Evolutionary conservation across 768 basidiomycete species (phyloP).

Genomic region (Sporobolomyces pararoseus): DNA sequence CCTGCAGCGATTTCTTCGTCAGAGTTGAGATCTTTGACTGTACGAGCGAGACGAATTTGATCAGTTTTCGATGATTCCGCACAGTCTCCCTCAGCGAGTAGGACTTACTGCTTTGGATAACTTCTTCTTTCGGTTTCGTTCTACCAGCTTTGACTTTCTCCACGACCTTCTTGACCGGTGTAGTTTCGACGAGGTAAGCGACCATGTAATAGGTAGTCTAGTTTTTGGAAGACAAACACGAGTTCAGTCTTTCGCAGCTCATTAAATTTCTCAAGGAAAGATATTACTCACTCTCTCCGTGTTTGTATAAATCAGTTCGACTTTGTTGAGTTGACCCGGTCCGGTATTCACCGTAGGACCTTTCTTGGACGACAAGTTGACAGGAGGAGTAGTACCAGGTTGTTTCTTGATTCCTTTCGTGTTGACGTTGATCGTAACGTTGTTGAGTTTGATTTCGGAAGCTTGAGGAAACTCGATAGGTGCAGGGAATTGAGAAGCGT

Average conservation of each 20-base stretch:
- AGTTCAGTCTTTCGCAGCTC: neutral
- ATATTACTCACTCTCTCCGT: constrained; percentile 48
- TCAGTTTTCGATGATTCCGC: too few species aligned
- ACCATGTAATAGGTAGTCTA: constrained; percentile 72
- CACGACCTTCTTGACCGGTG: constrained; percentile 66
- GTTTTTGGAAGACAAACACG: too few species aligned
- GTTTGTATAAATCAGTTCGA: constrained; percentile 47
- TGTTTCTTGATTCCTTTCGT: constrained; percentile 92
- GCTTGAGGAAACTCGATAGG: constrained; percentile 86
- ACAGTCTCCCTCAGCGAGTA: too few species aligned
- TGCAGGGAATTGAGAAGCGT: constrained; percentile 55
- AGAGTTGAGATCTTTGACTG: constrained; percentile 16
- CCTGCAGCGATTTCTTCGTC: constrained; percentile 93
- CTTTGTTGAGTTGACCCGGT: constrained; percentile 12
- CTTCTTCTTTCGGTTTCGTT: constrained; percentile 61
- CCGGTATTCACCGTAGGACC: neutral
- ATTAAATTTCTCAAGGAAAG: neutral
- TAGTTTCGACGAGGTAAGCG: constrained; percentile 77
- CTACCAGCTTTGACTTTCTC: constrained; percentile 66
- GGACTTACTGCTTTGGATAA: constrained; percentile 62
- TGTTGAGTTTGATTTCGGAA: constrained; percentile 85
- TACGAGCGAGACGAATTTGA: too few species aligned
- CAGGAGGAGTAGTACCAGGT: constrained; percentile 84
- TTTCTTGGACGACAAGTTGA: constrained; percentile 19
- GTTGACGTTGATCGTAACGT: constrained; percentile 63